Evolutionary conservation across 768 basidiomycete species (phyloP), one percentile per base, ranked within the genome.

Genomic region (Trametopsis cervina): DNA sequence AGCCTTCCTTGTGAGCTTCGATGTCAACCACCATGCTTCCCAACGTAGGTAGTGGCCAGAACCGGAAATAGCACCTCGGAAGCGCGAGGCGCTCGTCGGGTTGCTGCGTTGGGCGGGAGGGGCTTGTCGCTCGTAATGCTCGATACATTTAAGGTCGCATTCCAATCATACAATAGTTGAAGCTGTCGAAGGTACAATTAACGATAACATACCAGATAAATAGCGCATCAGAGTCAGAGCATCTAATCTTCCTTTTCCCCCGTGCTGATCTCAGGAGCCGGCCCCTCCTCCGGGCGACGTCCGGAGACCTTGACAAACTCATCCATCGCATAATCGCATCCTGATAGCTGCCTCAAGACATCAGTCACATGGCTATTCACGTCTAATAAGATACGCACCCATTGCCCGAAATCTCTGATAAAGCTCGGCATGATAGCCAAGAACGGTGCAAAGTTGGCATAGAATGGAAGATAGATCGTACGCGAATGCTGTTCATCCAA

Each of bases 401-500:
- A 85, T 69, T 90, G 85, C 6, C 70, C 68, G 36, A 89, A 67
- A 65, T 94, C 92, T 47, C 83, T 70, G 42, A 81, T 43, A 63
- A 81, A 91, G 59, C 83, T 87, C 5, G 89, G 89, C 47, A 86
- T 63, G 49, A 79, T 60, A 42, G 64, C 65, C 51, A 86, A 56
- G 52, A 69, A 70, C 37, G 82, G 80, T 27, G 73, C 66, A 23
- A 81, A 75, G 58, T 87, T 69, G 12, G 73, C 72, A 56, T 80
- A 89, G 63, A 89, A 84, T 13, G 92, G 92, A 53, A 89, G 57
- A 54, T 78, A 66, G 50, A 93, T 76, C 17, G 72, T 76, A 50
- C 77, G 75, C 12, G 84, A 85, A 56, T 93, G 82, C 53, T 86
- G 83, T 41, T 80, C 79, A 62, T 96, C 89, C 44, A 96, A 62